Evolutionary conservation across 441 rosid species (phyloP), one percentile per base, ranked within the genome.

Genomic region (Brassica balearica): DNA sequence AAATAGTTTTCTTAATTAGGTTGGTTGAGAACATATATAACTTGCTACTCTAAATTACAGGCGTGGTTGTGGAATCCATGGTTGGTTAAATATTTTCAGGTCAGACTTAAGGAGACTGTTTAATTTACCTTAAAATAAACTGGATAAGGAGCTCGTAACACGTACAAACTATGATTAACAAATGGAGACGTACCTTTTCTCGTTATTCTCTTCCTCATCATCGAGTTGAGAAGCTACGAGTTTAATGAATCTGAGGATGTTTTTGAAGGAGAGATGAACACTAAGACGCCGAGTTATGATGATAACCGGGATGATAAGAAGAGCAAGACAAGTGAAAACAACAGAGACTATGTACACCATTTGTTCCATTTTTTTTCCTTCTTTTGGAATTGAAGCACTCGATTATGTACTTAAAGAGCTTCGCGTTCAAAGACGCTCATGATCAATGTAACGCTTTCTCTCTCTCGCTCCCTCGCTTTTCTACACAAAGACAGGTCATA

Each of bases 311-410:
- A 62, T 36, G 69, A 73, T 15, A 32, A 79, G 2, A 34, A 79
- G 71, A 53, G 70, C 73, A 62, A 79, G 64, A 62, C 36, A 22
- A 8, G 82, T 68, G 2, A 79, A 51, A 58, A 62, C 36, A 38
- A 79, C 23, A 51, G 69, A 51, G 51, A 79, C 2, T 34, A 77
- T 29, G 65, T 22, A 71, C 36, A 51, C 59, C 78, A 73, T 73
- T 20, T 1, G 36, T 0, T n/a, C 56, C 56, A 48, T 62, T 43
- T 3, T 4, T 48, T 29, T 60, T 20, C 43, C 17, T 56, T 56
- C 65, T 65, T 17, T 56, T 48, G 12, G 34, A 70, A 56, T 5
- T 23, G 34, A 9, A 64, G 38, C 9, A 64, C 56, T 48, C 56
- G 56, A 5, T 8, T 48, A 48, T 48, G 56, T 12, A 78, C 15